Base-by-base conservation (phyloP, 345 rosid genomes). In the Syzygium jambos region DNA sequence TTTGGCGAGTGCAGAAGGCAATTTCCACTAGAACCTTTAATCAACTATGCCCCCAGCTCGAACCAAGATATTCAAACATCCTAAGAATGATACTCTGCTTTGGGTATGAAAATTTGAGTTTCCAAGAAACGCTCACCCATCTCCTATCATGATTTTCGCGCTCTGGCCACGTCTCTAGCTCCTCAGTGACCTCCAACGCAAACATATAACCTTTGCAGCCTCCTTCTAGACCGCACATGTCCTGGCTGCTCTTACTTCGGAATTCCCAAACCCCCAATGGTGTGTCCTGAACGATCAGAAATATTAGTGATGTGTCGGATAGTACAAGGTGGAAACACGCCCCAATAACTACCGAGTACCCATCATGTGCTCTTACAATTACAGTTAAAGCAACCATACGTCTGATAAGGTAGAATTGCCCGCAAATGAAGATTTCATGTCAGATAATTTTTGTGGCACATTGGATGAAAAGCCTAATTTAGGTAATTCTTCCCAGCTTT, bases 91-190 rank as follows among this genome's bases (percentile, higher is more conserved):
- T 34, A 11, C 82, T 73, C 22, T 38, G 82, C 38, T 73, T 73
- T 73, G 52, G n/a, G 49, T 9, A 43, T 38, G 38, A 46, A 14
- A n/a, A n/a, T 23, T 21, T 12, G 56, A 23, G 52, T 86, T 15
- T 86, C 14, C 80, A 16, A 87, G 78, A 23, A 51, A 68, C 78
- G 90, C 91, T 80, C 25, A 96, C 98, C 99, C 99, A 95, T 94
- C 87, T 95, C 78, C 99, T 92, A 8, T 52, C 55, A 85, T 91
- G 95, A 78, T 85, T 91, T 59, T 90, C 90, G 86, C 90, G 94
- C 90, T 95, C 97, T 2, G 99, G 99, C 99, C 98, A 97, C 4
- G 88, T 90, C 34, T 93, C 93, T n/a, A 97, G 98, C 92, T 94
- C 96, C 87, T 96, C 93, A 5, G 96, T 94, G 38, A 97, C 99